Evolutionary conservation across 768 basidiomycete genomes (phyloP).

Genomic region (Suillus brevipes): DNA sequence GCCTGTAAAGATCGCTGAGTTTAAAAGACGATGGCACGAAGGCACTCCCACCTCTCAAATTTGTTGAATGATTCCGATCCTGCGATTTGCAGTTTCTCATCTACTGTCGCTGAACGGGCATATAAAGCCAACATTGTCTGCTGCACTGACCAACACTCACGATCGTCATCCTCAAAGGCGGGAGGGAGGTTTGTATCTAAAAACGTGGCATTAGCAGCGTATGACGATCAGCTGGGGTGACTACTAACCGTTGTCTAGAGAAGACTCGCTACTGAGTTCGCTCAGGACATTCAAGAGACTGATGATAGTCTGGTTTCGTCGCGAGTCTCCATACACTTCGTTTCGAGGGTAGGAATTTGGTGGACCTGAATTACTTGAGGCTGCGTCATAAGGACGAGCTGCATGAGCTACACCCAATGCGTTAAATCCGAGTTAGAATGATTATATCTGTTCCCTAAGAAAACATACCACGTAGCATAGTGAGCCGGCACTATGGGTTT

Average conservation of each 20-base stretch:
- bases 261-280: conserved; percentile 44
- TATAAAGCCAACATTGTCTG: conserved; percentile 9
- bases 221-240: conserved; percentile 1
- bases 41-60: conserved; percentile 45
- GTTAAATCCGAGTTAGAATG: conserved; percentile 5
- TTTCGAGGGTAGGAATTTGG: conserved; percentile 30
- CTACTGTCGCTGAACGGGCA: conserved; percentile 40
- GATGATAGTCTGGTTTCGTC: conserved; percentile 46
- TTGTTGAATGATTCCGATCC: conserved; percentile 49
- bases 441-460: conserved; percentile 21
- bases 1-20: conserved; percentile 32
- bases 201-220: conserved; percentile 11
- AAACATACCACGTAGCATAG: conserved; percentile 33
- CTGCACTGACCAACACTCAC: conserved; percentile 32
- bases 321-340: conserved; percentile 28
- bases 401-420: conserved; percentile 10
- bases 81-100: conserved; percentile 50
- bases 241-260: conserved; percentile 37
- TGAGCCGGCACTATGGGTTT: not conserved
- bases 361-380: conserved; percentile 22
- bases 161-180: conserved; percentile 45
- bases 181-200: conserved; percentile 34
- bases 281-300: conserved; percentile 47
- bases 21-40: conserved; percentile 7
- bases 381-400: conserved; percentile 27